phyloP scores from a whole-genome alignment of 2,329 filamentous ascomycete species.

The Colletotrichum sp. region DNA sequence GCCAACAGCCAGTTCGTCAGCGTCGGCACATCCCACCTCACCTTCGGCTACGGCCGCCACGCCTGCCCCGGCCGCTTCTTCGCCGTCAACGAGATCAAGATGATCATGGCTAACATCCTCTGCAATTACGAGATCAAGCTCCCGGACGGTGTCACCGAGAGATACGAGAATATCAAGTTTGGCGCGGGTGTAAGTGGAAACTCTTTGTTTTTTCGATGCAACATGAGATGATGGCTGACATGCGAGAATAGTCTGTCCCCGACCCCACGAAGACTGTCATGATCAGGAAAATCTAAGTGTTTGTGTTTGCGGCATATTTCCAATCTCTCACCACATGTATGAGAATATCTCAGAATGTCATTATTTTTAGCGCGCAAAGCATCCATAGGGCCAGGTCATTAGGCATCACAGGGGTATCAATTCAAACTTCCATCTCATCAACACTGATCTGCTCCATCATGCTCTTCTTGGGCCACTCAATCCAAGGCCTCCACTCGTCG shows the following conservation, averaged over 20 bases:
- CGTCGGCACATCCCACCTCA: constrained; percentile 28
- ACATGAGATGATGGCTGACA: background rate
- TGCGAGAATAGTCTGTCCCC: background rate
- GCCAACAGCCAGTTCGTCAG: constrained; percentile 45
- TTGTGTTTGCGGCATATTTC: background rate
- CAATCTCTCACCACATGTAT: background rate
- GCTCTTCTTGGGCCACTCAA: constrained; percentile 22
- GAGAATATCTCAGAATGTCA: background rate
- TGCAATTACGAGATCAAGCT: constrained; percentile 20
- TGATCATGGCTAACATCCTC: constrained; percentile 21
- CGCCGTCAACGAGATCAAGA: constrained; percentile 25
- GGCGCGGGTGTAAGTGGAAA: background rate
- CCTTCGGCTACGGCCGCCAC: constrained; percentile 24
- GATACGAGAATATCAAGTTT: background rate
- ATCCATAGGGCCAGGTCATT: background rate
- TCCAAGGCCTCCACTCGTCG: constrained; percentile 14
- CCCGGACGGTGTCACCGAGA: background rate
- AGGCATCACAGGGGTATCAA: background rate
- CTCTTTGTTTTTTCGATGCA: fast-evolving
- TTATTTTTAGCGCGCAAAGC: background rate
- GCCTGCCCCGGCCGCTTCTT: constrained; percentile 22
- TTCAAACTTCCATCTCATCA: constrained; percentile 19
- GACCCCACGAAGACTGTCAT: constrained; percentile 10
- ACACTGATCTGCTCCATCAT: constrained; percentile 19
- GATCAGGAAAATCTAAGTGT: constrained; percentile 2